phyloP scores from a whole-genome alignment of 2,329 filamentous ascomycete species.

The Talaromyces verruculosus region DNA sequence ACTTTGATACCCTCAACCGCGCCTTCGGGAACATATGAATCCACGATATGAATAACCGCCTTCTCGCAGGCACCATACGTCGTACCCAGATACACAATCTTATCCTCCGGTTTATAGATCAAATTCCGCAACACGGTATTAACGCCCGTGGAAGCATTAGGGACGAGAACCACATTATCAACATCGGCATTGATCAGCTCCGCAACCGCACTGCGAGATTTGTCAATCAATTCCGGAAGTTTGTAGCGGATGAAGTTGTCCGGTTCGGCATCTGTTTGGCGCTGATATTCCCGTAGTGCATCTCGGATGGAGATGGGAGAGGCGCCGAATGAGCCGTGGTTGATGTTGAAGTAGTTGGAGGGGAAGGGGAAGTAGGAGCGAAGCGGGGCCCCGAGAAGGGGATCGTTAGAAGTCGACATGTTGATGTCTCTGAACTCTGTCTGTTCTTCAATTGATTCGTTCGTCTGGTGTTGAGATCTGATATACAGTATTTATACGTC shows the following conservation, averaged over 20 bases:
- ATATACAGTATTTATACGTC: neutral
- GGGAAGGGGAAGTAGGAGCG: conserved; percentile 47
- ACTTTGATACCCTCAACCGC: conserved; percentile 51
- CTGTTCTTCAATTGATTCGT: neutral
- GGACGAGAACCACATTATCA: conserved; percentile 70
- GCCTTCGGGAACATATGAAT: conserved; percentile 56
- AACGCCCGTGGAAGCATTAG: conserved; percentile 69
- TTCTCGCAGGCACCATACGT: conserved; percentile 77
- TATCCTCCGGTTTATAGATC: conserved; percentile 66
- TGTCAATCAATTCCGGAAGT: conserved; percentile 62
- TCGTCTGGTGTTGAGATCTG: neutral
- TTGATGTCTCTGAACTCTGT: neutral
- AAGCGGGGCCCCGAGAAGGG: neutral
- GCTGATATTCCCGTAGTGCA: conserved; percentile 63
- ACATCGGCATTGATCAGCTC: conserved; percentile 62
- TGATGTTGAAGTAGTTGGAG: conserved; percentile 14
- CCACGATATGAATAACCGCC: conserved; percentile 67
- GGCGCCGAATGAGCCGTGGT: conserved; percentile 69
- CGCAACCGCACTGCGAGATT: conserved; percentile 51
- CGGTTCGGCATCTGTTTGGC: conserved; percentile 64
- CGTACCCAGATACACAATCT: conserved; percentile 72
- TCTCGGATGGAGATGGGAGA: conserved; percentile 64
- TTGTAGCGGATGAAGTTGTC: conserved; percentile 75
- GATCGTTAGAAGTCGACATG: neutral
- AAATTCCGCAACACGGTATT: conserved; percentile 79